Percentiles rank a stretch among this genome's conserved stretches.
These are phyloP conservation scores for Hemileia vastatrix DNA, from an alignment of 1,284 basidiomycete genomes.

Conservation along the genomic window DNA sequence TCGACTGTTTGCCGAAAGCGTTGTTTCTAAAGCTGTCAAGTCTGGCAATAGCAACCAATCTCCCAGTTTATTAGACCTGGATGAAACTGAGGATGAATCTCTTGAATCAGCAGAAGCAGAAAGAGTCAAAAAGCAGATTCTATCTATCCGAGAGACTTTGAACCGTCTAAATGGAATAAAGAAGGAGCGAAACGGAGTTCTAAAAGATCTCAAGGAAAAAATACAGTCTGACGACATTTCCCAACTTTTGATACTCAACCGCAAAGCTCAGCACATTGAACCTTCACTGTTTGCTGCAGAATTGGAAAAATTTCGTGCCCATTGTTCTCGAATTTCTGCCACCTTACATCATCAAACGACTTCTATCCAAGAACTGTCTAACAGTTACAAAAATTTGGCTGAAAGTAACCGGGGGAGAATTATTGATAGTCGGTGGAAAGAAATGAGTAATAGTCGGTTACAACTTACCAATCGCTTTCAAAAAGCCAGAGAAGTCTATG, in stretches of 20 bases:
- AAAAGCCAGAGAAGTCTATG: constrained; percentile 66
- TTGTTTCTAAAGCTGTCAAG: constrained; percentile 47
- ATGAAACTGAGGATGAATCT: constrained; percentile 53
- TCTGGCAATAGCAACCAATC: constrained; percentile 50
- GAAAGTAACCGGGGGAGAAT: constrained; percentile 61
- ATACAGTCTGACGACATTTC: constrained; percentile 95
- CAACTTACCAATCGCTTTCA: constrained; percentile 63
- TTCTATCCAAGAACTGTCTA: constrained; percentile 48
- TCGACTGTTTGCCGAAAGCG: constrained; percentile 57
- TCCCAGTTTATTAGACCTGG: constrained; percentile 46
- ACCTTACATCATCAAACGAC: constrained; percentile 67
- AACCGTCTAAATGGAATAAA: constrained; percentile 69
- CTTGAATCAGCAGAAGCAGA: constrained; percentile 58
- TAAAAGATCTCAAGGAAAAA: constrained; percentile 93
- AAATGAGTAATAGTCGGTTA: constrained; percentile 64
- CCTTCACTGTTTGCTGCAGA: constrained; percentile 81
- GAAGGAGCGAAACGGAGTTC: constrained; percentile 69
- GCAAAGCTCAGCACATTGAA: constrained; percentile 65
- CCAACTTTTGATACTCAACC: constrained; percentile 80
- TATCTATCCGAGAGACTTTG: constrained; percentile 66
- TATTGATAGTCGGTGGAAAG: constrained; percentile 66
- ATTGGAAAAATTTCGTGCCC: constrained; percentile 88
- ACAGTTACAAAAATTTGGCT: constrained; percentile 53
- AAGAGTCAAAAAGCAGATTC: constrained; percentile 59
- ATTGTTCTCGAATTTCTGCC: constrained; percentile 67